Conservation (phyloP, 345 rosid genomes). For the Arabidopsis arenosa region DNA sequence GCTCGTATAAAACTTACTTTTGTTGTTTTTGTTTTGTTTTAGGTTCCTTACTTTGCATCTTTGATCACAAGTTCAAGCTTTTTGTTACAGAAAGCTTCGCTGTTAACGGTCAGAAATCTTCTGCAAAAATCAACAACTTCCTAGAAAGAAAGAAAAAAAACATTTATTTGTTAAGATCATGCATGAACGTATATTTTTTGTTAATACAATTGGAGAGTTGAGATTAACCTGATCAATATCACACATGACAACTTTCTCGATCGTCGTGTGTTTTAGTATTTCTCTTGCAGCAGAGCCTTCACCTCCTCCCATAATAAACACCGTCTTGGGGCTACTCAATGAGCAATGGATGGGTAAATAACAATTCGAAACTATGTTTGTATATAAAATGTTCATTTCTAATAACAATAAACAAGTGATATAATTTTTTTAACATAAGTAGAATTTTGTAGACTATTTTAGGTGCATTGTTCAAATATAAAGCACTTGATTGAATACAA, state of each 20-base stretch:
- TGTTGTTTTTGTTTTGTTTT: neutral
- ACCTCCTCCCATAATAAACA: conserved; percentile 97
- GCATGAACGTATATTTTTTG: neutral
- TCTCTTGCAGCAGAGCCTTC: conserved; percentile 99
- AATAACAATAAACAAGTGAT: neutral
- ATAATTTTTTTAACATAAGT: neutral
- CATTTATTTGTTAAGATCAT: conserved; percentile 15
- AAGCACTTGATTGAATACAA: neutral
- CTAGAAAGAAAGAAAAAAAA: conserved; percentile 43
- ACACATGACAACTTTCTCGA: conserved; percentile 92
- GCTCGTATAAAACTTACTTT: neutral
- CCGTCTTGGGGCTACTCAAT: conserved; percentile 63
- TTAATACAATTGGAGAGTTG: neutral
- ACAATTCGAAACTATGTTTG: neutral
- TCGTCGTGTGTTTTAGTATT: conserved; percentile 68
- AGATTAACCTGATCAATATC: conserved; percentile 80
- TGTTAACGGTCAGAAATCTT: conserved; percentile 67
- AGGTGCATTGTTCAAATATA: neutral
- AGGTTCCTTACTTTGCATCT: conserved; percentile 76
- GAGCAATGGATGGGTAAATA: conserved; percentile 1
- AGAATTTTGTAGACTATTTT: neutral
- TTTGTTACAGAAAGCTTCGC: conserved; percentile 73
- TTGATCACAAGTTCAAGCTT: conserved; percentile 82
- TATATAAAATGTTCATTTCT: neutral
- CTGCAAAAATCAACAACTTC: conserved; percentile 93